A percentile compares a stretch with the other conserved stretches of the same genome.
phyloP scores from a whole-genome alignment of 2,329 filamentous ascomycete genomes.

The Penicillium sp. region DNA sequence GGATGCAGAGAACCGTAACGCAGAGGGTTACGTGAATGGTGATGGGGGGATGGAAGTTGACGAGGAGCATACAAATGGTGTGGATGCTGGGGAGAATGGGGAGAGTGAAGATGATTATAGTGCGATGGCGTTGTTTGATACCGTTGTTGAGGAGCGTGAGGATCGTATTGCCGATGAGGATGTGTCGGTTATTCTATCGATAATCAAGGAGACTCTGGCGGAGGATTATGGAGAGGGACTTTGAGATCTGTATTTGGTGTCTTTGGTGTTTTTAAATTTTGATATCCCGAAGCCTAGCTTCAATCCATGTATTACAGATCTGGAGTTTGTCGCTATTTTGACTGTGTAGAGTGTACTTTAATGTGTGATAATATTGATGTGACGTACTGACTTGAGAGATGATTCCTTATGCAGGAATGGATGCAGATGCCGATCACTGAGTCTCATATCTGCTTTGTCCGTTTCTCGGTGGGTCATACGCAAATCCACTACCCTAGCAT shows the following conservation, averaged over 20 bases:
- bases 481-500: neutral
- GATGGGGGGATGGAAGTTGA: constrained; percentile 21
- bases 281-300: neutral
- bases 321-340: neutral
- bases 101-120: constrained; percentile 34
- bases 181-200: constrained; percentile 32
- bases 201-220: constrained; percentile 35
- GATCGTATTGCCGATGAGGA: constrained; percentile 39
- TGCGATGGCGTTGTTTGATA: constrained; percentile 37
- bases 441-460: neutral
- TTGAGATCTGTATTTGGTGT: neutral
- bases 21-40: constrained; percentile 13
- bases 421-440: neutral
- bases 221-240: constrained; percentile 13
- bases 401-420: neutral
- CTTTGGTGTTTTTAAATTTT: neutral
- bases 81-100: constrained; percentile 6
- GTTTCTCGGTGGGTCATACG: neutral
- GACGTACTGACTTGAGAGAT: neutral
- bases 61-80: constrained; percentile 17
- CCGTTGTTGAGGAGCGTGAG: constrained; percentile 43
- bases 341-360: no score
- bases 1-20: constrained; percentile 1
- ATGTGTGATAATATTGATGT: neutral
- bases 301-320: neutral